Percentiles rank a stretch among this genome's conserved stretches.
Evolutionary conservation across 345 rosid genomes (phyloP).

Genomic region (Citrus hindsii): DNA sequence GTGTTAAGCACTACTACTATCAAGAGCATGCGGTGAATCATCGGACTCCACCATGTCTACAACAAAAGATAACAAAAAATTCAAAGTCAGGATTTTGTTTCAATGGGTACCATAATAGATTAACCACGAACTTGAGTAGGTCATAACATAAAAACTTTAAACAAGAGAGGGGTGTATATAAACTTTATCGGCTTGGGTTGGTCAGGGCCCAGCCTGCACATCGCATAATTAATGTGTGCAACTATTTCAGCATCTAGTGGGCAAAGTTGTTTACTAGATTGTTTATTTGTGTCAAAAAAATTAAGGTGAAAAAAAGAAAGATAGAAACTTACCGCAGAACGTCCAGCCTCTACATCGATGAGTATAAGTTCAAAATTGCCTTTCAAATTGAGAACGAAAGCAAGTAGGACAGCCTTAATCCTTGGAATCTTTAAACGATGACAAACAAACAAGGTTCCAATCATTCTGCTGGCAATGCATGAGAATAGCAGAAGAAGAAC

Average conservation of each 20-base stretch:
- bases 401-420: slow-evolving; percentile 48
- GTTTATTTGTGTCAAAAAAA: too few relatives aligned
- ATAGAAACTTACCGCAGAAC: slow-evolving; percentile 18
- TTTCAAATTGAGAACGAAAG: slow-evolving; percentile 58
- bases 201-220: too few relatives aligned
- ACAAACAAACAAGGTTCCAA: slow-evolving; percentile 57
- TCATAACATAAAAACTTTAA: not conserved
- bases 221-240: too few relatives aligned
- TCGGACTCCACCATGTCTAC: slow-evolving; percentile 38
- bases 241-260: too few relatives aligned
- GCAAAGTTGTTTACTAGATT: too few relatives aligned
- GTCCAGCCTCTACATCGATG: slow-evolving; percentile 14
- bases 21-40: slow-evolving; percentile 46
- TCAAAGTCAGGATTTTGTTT: too few relatives aligned
- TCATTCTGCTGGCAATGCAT: slow-evolving; percentile 48
- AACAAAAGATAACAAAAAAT: not conserved
- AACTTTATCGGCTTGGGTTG: too few relatives aligned
- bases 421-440: slow-evolving; percentile 48
- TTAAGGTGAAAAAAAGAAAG: not conserved
- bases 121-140: not conserved
- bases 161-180: not conserved
- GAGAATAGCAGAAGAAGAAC: slow-evolving; percentile 34
- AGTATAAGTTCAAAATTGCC: slow-evolving; percentile 69
- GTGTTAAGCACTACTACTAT: slow-evolving; percentile 56
- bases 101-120: too few relatives aligned